phyloP scores from a whole-genome alignment of 768 basidiomycete species.

The Chalciporus chontae region DNA sequence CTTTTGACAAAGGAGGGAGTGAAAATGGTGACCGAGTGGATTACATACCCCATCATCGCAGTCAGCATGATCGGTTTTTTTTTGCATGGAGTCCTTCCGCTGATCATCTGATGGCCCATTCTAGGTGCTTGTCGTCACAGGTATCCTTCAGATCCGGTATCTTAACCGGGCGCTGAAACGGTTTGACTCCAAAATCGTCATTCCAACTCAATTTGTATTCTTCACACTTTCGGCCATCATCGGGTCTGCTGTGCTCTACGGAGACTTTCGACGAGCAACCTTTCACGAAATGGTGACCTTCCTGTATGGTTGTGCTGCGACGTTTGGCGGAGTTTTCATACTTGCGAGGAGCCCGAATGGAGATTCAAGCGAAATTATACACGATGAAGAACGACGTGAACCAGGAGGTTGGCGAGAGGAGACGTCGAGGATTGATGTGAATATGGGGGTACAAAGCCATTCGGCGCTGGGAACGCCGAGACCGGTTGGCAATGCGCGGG shows the following conservation, averaged over 20 bases:
- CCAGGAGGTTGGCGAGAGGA: constrained; percentile 27
- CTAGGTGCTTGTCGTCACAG: constrained; percentile 69
- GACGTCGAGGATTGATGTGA: constrained; percentile 26
- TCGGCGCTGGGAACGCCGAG: constrained; percentile 49
- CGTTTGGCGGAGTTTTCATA: constrained; percentile 85
- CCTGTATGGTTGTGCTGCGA: constrained; percentile 83
- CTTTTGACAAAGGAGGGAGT: constrained; percentile 78
- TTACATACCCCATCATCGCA: constrained; percentile 75
- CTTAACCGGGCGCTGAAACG: constrained; percentile 85
- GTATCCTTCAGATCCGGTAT: constrained; percentile 81
- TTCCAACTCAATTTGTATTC: constrained; percentile 92
- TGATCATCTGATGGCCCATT: constrained; percentile 4
- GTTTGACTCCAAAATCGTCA: constrained; percentile 93
- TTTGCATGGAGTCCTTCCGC: not conserved
- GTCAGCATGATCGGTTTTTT: constrained; percentile 39
- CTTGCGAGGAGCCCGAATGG: constrained; percentile 63
- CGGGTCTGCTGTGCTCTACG: constrained; percentile 91
- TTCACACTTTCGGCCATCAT: constrained; percentile 92
- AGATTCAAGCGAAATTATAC: constrained; percentile 25
- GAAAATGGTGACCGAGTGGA: constrained; percentile 72
- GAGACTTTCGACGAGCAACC: constrained; percentile 81
- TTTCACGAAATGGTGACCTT: constrained; percentile 84
- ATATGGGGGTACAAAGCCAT: constrained; percentile 26
- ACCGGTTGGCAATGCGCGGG: constrained; percentile 35
- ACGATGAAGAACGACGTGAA: constrained; percentile 32